A percentile compares a stretch with the other conserved stretches of the same genome.
Evolutionary conservation across 2,329 filamentous ascomycete species (phyloP).

Genomic region (Alternaria rosae): DNA sequence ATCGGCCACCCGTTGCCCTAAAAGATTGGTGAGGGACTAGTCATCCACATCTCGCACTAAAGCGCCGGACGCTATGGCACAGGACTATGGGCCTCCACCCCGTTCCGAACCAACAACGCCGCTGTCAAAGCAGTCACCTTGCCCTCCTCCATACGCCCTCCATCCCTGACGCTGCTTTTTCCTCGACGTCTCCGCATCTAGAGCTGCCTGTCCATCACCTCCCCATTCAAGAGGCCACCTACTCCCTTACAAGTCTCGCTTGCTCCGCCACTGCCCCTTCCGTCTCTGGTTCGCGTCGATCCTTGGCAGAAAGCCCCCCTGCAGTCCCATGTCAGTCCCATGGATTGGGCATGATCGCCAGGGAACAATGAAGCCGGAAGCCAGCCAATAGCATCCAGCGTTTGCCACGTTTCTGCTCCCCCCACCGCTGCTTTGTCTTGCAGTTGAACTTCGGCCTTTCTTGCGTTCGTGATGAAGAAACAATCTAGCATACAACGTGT

Average conservation of each 20-base stretch:
- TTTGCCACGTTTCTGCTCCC: slow-evolving; percentile 17
- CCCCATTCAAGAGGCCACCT: background rate
- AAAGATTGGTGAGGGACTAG: slow-evolving; percentile 15
- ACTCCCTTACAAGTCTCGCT: background rate
- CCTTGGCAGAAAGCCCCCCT: slow-evolving; percentile 18
- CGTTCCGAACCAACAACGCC: slow-evolving; percentile 14
- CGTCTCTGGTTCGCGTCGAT: slow-evolving; percentile 9
- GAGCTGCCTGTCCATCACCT: background rate
- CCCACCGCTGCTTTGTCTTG: slow-evolving; percentile 15
- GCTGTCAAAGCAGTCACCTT: slow-evolving; percentile 16
- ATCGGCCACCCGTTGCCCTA: slow-evolving; percentile 20
- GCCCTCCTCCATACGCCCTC: background rate
- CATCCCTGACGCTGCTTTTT: slow-evolving; percentile 9
- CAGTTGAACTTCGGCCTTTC: background rate
- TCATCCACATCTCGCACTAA: slow-evolving; percentile 10
- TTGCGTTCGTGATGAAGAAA: background rate
- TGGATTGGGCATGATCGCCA: slow-evolving; percentile 15
- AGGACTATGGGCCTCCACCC: slow-evolving; percentile 15
- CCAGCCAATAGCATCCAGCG: slow-evolving; percentile 12
- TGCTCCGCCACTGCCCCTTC: background rate
- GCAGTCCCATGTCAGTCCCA: slow-evolving; percentile 16
- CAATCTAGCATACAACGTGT: slow-evolving; percentile 1
- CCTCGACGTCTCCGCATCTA: background rate
- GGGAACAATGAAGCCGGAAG: slow-evolving; percentile 7
- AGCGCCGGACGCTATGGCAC: slow-evolving; percentile 7